A percentile compares a stretch with the other conserved stretches of the same genome.
Conservation (phyloP, 202 grass and related monocot species). For the Sporobolus alterniflorus region DNA sequence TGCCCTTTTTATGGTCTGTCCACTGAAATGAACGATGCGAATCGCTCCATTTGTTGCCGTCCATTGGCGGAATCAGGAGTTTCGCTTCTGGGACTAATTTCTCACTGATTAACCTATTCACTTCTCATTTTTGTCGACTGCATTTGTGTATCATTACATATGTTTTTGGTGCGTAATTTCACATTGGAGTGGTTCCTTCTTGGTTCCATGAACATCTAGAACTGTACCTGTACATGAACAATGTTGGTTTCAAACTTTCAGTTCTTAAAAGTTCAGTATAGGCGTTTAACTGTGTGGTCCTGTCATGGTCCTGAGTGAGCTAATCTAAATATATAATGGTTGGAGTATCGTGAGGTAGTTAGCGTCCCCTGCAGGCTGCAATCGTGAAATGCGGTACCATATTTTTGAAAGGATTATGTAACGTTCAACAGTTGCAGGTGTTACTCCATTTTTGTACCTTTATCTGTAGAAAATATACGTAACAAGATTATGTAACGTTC, state of each 20-base stretch:
- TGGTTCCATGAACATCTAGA: neutral
- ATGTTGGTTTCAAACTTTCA: constrained; percentile 3
- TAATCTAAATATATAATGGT: neutral
- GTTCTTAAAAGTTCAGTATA: constrained; percentile 5
- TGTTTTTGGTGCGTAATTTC: neutral
- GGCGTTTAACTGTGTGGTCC: neutral
- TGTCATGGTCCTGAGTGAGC: neutral
- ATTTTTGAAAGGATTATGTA: neutral
- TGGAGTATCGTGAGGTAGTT: neutral
- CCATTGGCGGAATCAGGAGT: neutral
- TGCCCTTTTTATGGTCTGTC: neutral
- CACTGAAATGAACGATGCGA: neutral
- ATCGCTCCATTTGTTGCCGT: neutral
- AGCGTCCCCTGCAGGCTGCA: neutral
- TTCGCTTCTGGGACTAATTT: neutral
- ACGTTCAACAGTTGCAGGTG: neutral
- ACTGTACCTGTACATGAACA: neutral
- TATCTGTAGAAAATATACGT: neutral
- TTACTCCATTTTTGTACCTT: neutral
- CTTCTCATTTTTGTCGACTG: neutral
- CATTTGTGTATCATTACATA: neutral
- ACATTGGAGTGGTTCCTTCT: neutral
- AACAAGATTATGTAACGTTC: too few relatives aligned
- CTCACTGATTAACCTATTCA: neutral
- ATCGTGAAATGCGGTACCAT: neutral